Evolutionary conservation across 305 asterid genomes (phyloP).

Genomic region (Fraxinus paxiana): DNA sequence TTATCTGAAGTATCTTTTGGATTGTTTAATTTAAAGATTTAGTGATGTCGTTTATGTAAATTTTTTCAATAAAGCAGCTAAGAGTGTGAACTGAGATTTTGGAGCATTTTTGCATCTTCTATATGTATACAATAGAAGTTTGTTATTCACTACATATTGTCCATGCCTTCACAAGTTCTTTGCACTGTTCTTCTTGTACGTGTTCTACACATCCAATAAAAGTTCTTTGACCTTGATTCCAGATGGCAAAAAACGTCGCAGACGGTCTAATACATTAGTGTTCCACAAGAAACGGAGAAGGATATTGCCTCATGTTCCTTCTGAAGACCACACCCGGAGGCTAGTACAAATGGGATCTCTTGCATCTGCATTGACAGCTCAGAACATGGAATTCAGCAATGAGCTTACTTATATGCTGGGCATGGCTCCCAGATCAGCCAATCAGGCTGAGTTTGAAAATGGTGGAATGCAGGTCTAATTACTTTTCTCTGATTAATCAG

Average conservation of each 20-base stretch:
- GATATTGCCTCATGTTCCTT: conserved; percentile 56
- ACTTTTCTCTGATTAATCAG: neutral
- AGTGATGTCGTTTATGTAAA: conserved; percentile 10
- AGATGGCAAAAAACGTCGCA: conserved; percentile 68
- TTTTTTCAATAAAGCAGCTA: neutral
- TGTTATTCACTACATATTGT: neutral
- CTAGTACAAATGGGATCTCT: conserved; percentile 65
- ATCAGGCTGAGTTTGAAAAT: conserved; percentile 55
- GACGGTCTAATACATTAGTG: conserved; percentile 47
- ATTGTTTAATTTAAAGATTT: neutral
- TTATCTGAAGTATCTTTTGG: neutral
- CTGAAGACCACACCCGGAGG: conserved; percentile 48
- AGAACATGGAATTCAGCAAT: conserved; percentile 57
- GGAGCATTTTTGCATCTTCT: neutral
- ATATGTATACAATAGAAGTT: neutral
- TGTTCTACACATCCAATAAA: conserved; percentile 16
- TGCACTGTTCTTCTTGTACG: neutral
- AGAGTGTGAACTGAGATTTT: neutral
- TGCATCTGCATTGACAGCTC: conserved; percentile 62
- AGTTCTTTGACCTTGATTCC: conserved; percentile 4
- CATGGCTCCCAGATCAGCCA: conserved; percentile 72
- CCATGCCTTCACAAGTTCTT: neutral
- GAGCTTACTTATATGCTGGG: conserved; percentile 59
- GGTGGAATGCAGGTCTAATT: conserved; percentile 85
- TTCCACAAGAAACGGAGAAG: conserved; percentile 68